phyloP scores from a whole-genome alignment of 768 basidiomycete genomes.

The Chalciporus piperatus region DNA sequence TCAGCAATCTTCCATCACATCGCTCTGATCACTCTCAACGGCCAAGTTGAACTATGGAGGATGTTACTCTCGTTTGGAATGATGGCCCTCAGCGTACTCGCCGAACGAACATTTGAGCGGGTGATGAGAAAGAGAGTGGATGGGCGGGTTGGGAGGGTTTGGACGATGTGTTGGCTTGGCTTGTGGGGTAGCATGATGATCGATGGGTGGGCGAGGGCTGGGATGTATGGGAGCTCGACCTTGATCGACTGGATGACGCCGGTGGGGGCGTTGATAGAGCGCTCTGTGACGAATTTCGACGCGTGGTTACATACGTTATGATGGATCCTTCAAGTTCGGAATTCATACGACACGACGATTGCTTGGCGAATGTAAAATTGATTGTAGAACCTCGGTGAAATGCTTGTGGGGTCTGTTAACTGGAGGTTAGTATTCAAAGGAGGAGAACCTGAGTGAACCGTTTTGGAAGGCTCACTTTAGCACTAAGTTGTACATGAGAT shows the following conservation, averaged over 20 bases:
- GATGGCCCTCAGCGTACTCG: conserved; percentile 49
- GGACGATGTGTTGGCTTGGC: conserved; percentile 32
- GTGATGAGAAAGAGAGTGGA: conserved; percentile 26
- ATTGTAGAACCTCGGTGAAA: too few relatives aligned
- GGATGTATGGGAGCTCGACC: conserved; percentile 7
- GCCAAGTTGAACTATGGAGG: conserved; percentile 39
- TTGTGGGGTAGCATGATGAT: conserved; percentile 22
- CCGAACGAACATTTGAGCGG: conserved; percentile 36
- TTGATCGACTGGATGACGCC: conserved; percentile 7
- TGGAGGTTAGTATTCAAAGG: too few relatives aligned
- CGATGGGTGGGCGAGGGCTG: conserved; percentile 20
- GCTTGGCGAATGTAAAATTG: too few relatives aligned
- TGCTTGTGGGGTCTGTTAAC: too few relatives aligned
- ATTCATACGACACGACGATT: too few relatives aligned
- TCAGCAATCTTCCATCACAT: conserved; percentile 58
- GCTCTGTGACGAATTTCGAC: too few relatives aligned
- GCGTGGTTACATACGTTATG: too few relatives aligned
- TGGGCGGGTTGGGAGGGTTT: conserved; percentile 38
- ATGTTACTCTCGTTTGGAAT: conserved; percentile 52
- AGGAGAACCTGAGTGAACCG: too few relatives aligned
- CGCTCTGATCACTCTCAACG: conserved; percentile 49
- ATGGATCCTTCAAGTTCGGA: too few relatives aligned
- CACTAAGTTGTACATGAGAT: too few relatives aligned
- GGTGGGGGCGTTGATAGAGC: conserved; percentile 10
- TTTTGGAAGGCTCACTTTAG: too few relatives aligned